phyloP scores from a whole-genome alignment of 179 eudicot species.

The Vitellaria paradoxa region DNA sequence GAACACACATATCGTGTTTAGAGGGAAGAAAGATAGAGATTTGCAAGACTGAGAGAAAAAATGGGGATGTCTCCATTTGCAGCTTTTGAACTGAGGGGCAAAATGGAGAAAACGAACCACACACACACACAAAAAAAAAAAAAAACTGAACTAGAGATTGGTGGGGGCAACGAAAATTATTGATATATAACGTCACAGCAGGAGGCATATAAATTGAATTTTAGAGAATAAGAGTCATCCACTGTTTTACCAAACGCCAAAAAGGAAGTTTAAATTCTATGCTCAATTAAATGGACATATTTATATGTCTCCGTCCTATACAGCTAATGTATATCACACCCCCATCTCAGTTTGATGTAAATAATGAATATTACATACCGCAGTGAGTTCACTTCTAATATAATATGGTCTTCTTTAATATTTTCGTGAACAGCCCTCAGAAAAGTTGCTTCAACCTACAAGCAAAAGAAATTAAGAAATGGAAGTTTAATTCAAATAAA shows the following conservation, averaged over 20 bases:
- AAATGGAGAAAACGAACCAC: not conserved
- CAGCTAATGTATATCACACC: not conserved
- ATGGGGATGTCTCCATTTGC: constrained; percentile 2
- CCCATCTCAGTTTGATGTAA: not conserved
- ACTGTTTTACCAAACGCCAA: not conserved
- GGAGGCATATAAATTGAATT: not conserved
- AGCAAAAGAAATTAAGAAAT: not conserved
- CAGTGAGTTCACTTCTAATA: constrained; percentile 82
- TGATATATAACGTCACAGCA: not conserved
- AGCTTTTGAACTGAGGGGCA: not conserved
- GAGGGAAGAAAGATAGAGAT: not conserved
- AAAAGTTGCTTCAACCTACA: constrained; percentile 92
- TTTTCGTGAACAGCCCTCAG: constrained; percentile 79
- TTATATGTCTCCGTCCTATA: not conserved
- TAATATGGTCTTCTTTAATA: constrained; percentile 66
- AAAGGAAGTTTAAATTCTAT: not conserved
- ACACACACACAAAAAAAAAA: too few species aligned
- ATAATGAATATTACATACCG: constrained; percentile 42
- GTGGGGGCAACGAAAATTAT: not conserved
- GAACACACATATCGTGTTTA: not conserved
- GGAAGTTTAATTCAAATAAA: constrained; percentile 8
- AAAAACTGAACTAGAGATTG: not conserved
- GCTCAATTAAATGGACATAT: not conserved
- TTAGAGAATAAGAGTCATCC: not conserved
- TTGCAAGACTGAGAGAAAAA: not conserved